Evolutionary conservation across 192 early-diverging fungal species (phyloP), one percentile per base, ranked within the genome.

Genomic region (Linnemannia zychae): DNA sequence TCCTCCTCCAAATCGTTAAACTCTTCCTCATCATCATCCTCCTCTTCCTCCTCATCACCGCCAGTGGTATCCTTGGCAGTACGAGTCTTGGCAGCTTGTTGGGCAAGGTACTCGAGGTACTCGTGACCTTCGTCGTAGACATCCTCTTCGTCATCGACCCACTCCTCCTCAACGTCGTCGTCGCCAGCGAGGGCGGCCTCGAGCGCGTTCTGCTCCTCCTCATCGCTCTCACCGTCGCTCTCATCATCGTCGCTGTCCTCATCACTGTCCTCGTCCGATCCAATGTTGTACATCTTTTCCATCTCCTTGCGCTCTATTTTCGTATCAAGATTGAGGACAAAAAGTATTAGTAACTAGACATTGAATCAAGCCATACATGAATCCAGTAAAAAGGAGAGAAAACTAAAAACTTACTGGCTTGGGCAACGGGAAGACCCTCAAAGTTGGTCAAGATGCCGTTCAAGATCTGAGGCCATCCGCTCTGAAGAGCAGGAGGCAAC

Each of bases 381-480:
- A 47, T 31, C 9, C 66, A 63, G 13, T 28, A 33, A 18, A 44
- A 70, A 50, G 6, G 1, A 65, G 16, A 71, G 18, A 52, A 9
- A 20, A 49, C 48, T 2, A 37, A 13, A 52, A 18, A 77, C 86
- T 88, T 88, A 90, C 92, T 91, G 67, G 92, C 90, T 60, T 91
- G 87, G 24, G 93, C 93, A 68, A 90, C 89, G n/a, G 93, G 94
- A n/a, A 95, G 92, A 15, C 94, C 91, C 74, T 94, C 89, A 89
- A 97, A 97, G 18, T 94, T 89, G 67, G 87, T 88, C 63, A 97
- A 80, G 44, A 97, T 86, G 34, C 91, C 94, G 47, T 92, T 90
- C 71, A 97, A 89, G 49, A 98, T 82, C 86, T 95, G 94, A 2
- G 91, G 83, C 94, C 96, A 95, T 7, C 93, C 95, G 47, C 75